Evolutionary conservation across 495 filamentous ascomycete species (phyloP).

Genomic region (Neurospora intermedia): DNA sequence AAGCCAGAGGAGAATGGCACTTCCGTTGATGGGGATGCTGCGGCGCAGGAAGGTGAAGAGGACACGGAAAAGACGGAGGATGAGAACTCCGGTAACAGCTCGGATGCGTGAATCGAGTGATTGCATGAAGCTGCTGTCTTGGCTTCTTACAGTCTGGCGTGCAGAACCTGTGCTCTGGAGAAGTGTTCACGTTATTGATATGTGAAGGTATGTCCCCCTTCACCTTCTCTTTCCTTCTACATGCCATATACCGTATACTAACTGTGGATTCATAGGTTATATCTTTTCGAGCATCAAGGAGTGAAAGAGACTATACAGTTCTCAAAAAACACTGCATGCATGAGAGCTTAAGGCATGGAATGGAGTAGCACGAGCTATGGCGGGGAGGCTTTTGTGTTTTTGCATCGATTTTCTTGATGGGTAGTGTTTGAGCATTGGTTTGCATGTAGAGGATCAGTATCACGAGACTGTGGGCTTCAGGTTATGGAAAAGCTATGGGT

Average conservation of each 20-base stretch:
- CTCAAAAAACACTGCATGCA: neutral
- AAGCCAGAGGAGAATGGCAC: conserved; percentile 1
- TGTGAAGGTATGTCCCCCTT: neutral
- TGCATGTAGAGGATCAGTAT: neutral
- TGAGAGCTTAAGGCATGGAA: neutral
- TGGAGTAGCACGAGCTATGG: neutral
- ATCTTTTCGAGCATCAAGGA: neutral
- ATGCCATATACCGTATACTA: neutral
- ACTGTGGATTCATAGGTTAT: neutral
- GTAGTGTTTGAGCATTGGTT: neutral
- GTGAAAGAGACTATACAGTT: neutral
- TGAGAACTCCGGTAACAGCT: neutral
- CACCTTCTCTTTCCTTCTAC: neutral
- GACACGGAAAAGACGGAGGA: neutral
- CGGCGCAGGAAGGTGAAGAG: neutral
- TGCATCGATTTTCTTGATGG: neutral
- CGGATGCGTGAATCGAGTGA: neutral
- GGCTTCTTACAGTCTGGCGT: neutral
- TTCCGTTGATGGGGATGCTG: neutral
- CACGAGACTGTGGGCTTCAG: neutral
- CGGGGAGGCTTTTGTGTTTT: neutral
- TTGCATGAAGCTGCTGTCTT: neutral
- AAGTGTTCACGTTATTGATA: neutral
- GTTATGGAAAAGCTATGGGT: neutral
- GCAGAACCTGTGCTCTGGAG: neutral